Evolutionary conservation across 495 filamentous ascomycete genomes (phyloP).

Genomic region (Polyplosphaeria fusca): DNA sequence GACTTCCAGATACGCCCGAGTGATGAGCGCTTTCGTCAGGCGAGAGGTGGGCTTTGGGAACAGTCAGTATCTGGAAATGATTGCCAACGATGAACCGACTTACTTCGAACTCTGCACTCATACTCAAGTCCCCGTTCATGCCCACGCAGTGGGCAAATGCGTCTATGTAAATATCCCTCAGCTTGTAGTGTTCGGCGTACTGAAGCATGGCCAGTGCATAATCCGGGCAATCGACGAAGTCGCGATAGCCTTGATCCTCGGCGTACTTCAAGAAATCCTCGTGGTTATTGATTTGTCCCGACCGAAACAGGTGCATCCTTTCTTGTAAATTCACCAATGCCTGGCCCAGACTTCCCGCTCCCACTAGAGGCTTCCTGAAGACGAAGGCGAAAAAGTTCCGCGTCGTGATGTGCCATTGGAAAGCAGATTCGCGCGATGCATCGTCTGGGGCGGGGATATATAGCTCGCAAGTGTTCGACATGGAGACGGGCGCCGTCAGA

Average conservation of each 20-base stretch:
- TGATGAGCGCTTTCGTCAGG: conserved; percentile 57
- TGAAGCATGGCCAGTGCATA: conserved; percentile 59
- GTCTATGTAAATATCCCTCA: conserved; percentile 57
- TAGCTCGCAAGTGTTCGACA: conserved; percentile 48
- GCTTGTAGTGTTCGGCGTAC: conserved; percentile 58
- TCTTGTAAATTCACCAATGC: conserved; percentile 56
- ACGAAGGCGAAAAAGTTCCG: conserved; percentile 70
- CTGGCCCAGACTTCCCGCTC: conserved; percentile 51
- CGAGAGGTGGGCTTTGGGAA: conserved; percentile 50
- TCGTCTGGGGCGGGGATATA: conserved; percentile 59
- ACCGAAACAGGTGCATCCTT: conserved; percentile 56
- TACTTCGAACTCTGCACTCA: conserved; percentile 56
- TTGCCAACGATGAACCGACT: conserved; percentile 13
- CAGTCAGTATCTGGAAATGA: not conserved
- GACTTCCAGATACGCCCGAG: conserved; percentile 60
- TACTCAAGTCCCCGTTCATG: conserved; percentile 56
- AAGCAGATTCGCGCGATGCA: conserved; percentile 48
- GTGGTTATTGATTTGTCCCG: conserved; percentile 47
- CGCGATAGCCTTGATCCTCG: conserved; percentile 58
- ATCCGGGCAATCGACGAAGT: conserved; percentile 56
- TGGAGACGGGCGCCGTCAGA: conserved; percentile 11
- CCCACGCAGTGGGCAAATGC: conserved; percentile 66
- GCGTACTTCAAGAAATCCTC: conserved; percentile 55
- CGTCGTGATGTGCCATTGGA: conserved; percentile 58
- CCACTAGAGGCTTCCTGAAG: conserved; percentile 58